Base-by-base conservation (phyloP, 2,329 filamentous ascomycete species). In the Cercospora sp. region DNA sequence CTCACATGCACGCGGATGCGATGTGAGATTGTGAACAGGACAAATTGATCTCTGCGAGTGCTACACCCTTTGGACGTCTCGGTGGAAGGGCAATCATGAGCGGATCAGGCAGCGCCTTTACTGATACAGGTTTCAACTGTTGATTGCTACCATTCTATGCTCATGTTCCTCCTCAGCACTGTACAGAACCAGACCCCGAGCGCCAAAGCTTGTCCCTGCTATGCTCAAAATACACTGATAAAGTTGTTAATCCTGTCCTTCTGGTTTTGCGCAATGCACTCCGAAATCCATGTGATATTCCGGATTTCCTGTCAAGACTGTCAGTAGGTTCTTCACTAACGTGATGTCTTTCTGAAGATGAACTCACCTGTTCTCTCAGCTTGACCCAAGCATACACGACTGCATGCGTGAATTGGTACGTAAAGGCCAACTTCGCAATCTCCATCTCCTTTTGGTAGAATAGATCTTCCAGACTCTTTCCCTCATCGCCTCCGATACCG, bases 401-500 rank as follows among this genome's bases (percentile, higher is more conserved):
- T 39, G 92, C 91, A 75, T 92, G 93, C 13, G 93, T 96, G 80
- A 99, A 99, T 80, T 99, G 95, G 74, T 93, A 88, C 5, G 95
- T 99, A 78, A 99, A 99, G 8, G 94, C 93, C 69, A 90, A 83
- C 86, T 99, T 99, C 65, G 92, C 94, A 71, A 98, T 91, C 80
- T 99, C 94, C 95, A 98, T 98, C 83, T 99, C 95, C 83, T 97
- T 98, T 81, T 97, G 93, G 80, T 99, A 99, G 82, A 99, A 99
- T 84, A 99, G 86, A 78, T 99, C 95, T 79, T 99, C 95, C 75
- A 99, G 81, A 75, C 94, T 97, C 83, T 92, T 93, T 60, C 92
- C 91, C 73, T 97, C 93, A 16, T 88, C 85, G 16, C 88, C 85
- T 28, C 90, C 89, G n/a, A 87, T 85, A 39, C 93, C 93, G 68